Percentiles rank a stretch among this genome's conserved stretches.
Conservation (phyloP, 371 early-diverging fungal genomes). For the Mycotypha africana region DNA sequence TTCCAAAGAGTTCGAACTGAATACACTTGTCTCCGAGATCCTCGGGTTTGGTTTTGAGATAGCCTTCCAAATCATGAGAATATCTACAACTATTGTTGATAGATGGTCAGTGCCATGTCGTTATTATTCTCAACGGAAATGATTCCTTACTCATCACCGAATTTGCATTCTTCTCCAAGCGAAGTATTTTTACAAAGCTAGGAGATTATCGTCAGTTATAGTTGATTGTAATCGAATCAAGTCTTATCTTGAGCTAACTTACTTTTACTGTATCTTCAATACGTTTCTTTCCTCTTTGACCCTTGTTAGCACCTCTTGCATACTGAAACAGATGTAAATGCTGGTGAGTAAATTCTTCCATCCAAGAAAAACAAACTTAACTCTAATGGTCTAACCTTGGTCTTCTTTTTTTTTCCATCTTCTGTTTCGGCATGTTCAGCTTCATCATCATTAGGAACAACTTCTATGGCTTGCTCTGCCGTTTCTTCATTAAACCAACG, state of each 20-base stretch:
- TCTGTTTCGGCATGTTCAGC: slow-evolving; percentile 18
- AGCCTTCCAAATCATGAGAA: slow-evolving; percentile 63
- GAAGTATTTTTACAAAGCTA: slow-evolving; percentile 51
- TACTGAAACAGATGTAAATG: slow-evolving; percentile 3
- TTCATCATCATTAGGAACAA: slow-evolving; percentile 18
- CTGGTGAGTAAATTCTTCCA: background rate
- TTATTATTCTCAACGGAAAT: too few relatives aligned
- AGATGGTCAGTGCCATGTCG: too few relatives aligned
- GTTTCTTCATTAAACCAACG: slow-evolving; percentile 32
- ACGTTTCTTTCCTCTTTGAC: slow-evolving; percentile 35
- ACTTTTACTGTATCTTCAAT: slow-evolving; percentile 31
- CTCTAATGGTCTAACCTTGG: slow-evolving; percentile 5
- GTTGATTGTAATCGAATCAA: too few relatives aligned
- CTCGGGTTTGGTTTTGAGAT: slow-evolving; percentile 53
- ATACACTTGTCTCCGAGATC: slow-evolving; percentile 78
- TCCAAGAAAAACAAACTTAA: background rate
- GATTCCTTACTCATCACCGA: slow-evolving; percentile 38
- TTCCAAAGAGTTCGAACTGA: slow-evolving; percentile 66
- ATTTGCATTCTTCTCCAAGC: slow-evolving; percentile 46
- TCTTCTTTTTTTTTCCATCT: slow-evolving; percentile 12
- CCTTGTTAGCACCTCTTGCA: slow-evolving; percentile 32
- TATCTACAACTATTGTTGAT: slow-evolving; percentile 61
- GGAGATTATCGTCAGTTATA: too few relatives aligned
- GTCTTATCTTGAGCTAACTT: too few relatives aligned
- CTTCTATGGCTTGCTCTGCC: slow-evolving; percentile 7